Evolutionary conservation across 202 grass and related monocot species (phyloP).

Genomic region (Setaria viridis): DNA sequence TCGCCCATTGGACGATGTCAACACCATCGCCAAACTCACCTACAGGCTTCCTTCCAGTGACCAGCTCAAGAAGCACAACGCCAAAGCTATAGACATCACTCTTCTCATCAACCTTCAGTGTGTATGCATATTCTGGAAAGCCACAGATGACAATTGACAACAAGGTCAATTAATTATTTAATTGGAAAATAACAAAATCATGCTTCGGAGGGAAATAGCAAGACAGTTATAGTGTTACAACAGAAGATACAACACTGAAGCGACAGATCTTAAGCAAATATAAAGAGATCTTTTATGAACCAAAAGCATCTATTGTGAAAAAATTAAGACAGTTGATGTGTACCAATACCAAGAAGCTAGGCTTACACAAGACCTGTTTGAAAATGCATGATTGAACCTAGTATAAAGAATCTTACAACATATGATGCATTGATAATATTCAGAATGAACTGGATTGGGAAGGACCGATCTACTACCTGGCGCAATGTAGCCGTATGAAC

Average conservation of each 20-base stretch:
- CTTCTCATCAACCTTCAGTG: constrained; percentile 99
- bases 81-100: constrained; percentile 98
- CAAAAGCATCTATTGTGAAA: constrained; percentile 20
- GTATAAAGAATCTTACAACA: background rate
- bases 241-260: constrained; percentile 12
- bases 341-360: constrained; percentile 5
- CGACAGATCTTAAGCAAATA: constrained; percentile 3
- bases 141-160: background rate
- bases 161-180: background rate
- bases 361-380: constrained; percentile 9
- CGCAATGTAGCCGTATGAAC: constrained; percentile 97
- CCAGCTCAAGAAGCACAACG: constrained; percentile 90
- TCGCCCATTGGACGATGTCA: constrained; percentile 98
- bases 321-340: background rate
- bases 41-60: constrained; percentile 88
- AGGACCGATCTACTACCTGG: constrained; percentile 63
- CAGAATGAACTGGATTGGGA: background rate
- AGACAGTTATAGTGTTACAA: background rate
- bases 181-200: background rate
- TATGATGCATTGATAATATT: background rate
- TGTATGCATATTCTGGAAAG: constrained; percentile 94
- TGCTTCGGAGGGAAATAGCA: background rate
- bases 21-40: constrained; percentile 97
- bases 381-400: constrained; percentile 8
- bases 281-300: background rate